Base-by-base conservation (phyloP, 371 early-diverging fungal species). In the Synchytrium microbalum region DNA sequence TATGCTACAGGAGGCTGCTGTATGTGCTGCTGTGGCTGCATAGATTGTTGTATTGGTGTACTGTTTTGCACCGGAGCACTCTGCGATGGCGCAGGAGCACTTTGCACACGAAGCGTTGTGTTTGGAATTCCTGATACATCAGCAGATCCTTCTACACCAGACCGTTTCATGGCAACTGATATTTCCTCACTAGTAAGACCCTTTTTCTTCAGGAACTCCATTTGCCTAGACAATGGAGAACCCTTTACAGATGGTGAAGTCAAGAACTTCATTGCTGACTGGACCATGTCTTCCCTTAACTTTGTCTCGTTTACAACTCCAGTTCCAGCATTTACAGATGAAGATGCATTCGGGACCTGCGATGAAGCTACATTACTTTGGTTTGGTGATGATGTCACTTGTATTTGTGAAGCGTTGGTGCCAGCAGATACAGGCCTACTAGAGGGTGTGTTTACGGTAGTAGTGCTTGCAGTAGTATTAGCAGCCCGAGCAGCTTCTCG, bases 201-300 rank as follows among this genome's bases (percentile, higher is more conserved):
- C 78, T 98, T 98, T 38, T 88, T 85, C 71, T 95, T 93, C 51
- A 98, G 83, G 70, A 98, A 98, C 29, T 94, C 86, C n/a, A 95
- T 80, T 64, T 90, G 88, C 69, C 95, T 93, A 52, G 91, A 88
- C 38, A 96, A 75, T 3, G 96, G 82, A 16, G 92, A 86, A 1
- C 85, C 76, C 72, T 90, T 89, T 3, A 96, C 96, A 71, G 93
- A 92, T 53, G 95, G 91, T 73, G 96, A 95, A 32, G 78, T 71
- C 32, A 98, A 82, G 75, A 98, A 98, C 32, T 88, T 87, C 62
- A 93, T 89, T 1, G 98, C 98, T 1, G 87, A 84, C 27, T 80
- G 78, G 66, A 98, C 79, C 46, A 93, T 78, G 61, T 94, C 94
- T 73, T 88, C 88, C n/a, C 77, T 8, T 25, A 28, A 24, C n/a